Percentiles rank a stretch among this genome's conserved stretches.
Conservation (phyloP, 2,329 filamentous ascomycete genomes). For the Parasarocladium wereldwijsianum region DNA sequence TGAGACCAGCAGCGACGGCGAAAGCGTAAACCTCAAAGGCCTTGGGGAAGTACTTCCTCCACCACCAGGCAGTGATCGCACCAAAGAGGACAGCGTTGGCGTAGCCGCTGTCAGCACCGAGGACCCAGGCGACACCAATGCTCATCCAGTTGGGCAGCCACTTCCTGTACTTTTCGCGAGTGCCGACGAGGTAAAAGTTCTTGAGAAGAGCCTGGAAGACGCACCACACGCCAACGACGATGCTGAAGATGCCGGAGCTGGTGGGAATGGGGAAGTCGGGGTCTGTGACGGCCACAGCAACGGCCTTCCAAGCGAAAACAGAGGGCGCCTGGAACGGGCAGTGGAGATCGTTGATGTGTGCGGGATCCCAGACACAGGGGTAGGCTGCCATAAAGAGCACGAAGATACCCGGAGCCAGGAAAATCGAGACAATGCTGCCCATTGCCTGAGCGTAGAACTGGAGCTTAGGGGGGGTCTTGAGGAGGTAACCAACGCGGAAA, state of each 20-base stretch:
- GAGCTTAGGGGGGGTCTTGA: slow-evolving; percentile 47
- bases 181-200: slow-evolving; percentile 36
- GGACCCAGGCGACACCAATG: slow-evolving; percentile 42
- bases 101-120: slow-evolving; percentile 38
- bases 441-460: slow-evolving; percentile 53
- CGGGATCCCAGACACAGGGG: slow-evolving; percentile 45
- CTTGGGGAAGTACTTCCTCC: slow-evolving; percentile 34
- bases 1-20: slow-evolving; percentile 44
- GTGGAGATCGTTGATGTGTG: slow-evolving; percentile 19
- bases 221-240: slow-evolving; percentile 36
- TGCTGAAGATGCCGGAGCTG: slow-evolving; percentile 39
- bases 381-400: slow-evolving; percentile 54
- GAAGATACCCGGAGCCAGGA: slow-evolving; percentile 52
- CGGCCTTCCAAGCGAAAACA: slow-evolving; percentile 50
- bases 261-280: slow-evolving; percentile 39
- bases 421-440: slow-evolving; percentile 48
- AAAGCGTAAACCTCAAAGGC: slow-evolving; percentile 41
- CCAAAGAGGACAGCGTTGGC: slow-evolving; percentile 39
- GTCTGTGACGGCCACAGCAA: slow-evolving; percentile 43
- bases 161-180: slow-evolving; percentile 36
- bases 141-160: slow-evolving; percentile 51
- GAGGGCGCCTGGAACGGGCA: slow-evolving; percentile 50
- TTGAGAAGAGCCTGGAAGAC: slow-evolving; percentile 35
- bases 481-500: slow-evolving; percentile 54
- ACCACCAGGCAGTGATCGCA: slow-evolving; percentile 33